Evolutionary conservation across 169 alveolate genomes (phyloP).

Genomic region (Fabrea salina): DNA sequence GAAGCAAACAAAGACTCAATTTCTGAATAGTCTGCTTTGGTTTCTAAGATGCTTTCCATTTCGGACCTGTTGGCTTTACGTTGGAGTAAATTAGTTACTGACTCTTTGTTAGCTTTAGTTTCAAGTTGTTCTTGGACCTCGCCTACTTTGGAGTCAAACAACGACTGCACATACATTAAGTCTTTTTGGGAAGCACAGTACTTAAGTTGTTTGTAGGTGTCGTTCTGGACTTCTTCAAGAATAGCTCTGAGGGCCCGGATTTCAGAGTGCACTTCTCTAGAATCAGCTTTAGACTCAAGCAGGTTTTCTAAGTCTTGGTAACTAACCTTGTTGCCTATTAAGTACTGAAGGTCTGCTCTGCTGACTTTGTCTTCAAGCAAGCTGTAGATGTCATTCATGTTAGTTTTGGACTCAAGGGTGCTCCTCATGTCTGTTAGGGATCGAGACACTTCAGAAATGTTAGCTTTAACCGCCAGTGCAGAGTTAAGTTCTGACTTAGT

Average conservation of each 20-base stretch:
- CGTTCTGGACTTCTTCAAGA: constrained; percentile 38
- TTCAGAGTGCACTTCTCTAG: constrained; percentile 52
- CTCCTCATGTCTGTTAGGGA: not conserved
- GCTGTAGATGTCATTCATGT: constrained; percentile 1
- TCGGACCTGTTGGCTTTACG: constrained; percentile 62
- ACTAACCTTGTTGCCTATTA: constrained; percentile 52
- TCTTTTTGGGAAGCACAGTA: constrained; percentile 42
- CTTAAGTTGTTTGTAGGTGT: not conserved
- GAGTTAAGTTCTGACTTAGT: not conserved
- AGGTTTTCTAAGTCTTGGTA: constrained; percentile 57
- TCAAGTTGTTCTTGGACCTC: constrained; percentile 47
- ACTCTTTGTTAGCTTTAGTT: constrained; percentile 58
- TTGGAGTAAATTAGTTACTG: constrained; percentile 60
- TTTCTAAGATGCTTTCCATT: constrained; percentile 33
- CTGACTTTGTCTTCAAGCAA: constrained; percentile 55
- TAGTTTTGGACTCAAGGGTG: not conserved
- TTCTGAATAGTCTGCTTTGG: constrained; percentile 4
- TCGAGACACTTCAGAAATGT: constrained; percentile 11
- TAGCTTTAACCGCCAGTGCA: not conserved
- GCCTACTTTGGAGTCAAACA: constrained; percentile 33
- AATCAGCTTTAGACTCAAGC: constrained; percentile 59
- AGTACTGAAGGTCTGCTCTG: constrained; percentile 57
- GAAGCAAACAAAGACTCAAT: not conserved
- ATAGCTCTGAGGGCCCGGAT: constrained; percentile 21
- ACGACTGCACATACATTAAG: not conserved